Evolutionary conservation across 768 basidiomycete species (phyloP), one percentile per base, ranked within the genome.

Genomic region (Fomitopsis serialis): DNA sequence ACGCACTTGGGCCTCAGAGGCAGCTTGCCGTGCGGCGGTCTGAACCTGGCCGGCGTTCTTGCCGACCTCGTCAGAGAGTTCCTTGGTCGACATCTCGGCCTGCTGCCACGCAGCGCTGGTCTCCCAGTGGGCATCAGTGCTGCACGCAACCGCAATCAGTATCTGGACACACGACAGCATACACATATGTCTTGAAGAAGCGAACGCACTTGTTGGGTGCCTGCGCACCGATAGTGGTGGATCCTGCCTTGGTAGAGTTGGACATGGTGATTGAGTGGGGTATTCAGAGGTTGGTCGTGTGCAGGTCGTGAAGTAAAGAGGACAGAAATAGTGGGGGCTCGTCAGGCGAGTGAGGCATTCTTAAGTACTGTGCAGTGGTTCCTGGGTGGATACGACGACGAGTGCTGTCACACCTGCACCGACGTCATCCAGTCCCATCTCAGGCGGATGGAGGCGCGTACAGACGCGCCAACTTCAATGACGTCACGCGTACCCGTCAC

Each of bases 61-160:
- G 53, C 76, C 75, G 8, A 83, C 71, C 59, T 81, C 64, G 12
- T 65, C 67, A 2, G 78, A 75, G 11, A 72, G 66, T 24, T 56
- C 40, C 19, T 66, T 23, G 44, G 68, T 78, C 7, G 76, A 72
- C 2, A 82, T 80, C 37, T 81, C 67, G 2, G 74, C 68, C 43
- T 76, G 75, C 9, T 80, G 78, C 45, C 74, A 66, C 1, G 77
- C 79, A 10, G 81, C 84, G n/a, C 79, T 77, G 2, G 82, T 84
- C 59, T 78, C 74, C 52, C 69, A 65, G 58, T 72, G 67, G 21
- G 71, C 66, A 52, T 68, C 66, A 54, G 59, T 64, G 32, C 56
- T 62, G 47, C 8, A 53, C 25, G 25, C 22, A 34, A 25, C 42
- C n/a, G n/a, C n/a, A n/a, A 13, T 44, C 8, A 48, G 47, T 19